Percentiles rank a stretch among this genome's conserved stretches.
phyloP scores from a whole-genome alignment of 148 eudicot genomes.

The Rhododendron williamsianum region DNA sequence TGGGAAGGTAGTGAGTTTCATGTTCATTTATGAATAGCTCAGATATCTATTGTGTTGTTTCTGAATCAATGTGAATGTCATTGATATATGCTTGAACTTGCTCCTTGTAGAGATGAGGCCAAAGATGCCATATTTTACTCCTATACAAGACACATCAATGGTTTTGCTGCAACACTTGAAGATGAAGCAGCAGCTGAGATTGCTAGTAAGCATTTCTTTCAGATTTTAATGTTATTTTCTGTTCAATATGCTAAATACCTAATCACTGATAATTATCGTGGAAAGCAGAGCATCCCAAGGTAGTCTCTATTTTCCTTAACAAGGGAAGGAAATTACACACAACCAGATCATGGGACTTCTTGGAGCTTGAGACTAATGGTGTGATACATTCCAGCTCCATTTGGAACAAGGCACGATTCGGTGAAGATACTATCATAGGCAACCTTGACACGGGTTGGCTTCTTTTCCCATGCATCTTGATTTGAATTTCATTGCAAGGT shows the following conservation, averaged over 20 bases:
- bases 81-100: conserved; percentile 4
- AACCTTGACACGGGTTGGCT: conserved; percentile 81
- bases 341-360: conserved; percentile 80
- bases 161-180: conserved; percentile 79
- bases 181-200: conserved; percentile 53
- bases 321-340: conserved; percentile 71
- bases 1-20: conserved; percentile 44
- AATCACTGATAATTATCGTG: background rate
- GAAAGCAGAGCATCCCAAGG: conserved; percentile 65
- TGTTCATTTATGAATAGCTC: background rate
- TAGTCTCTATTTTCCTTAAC: conserved; percentile 66
- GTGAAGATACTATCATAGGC: conserved; percentile 77
- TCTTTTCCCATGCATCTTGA: background rate
- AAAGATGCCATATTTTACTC: conserved; percentile 70
- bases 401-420: conserved; percentile 74
- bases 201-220: conserved; percentile 41
- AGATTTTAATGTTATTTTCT: background rate
- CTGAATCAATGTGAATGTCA: background rate
- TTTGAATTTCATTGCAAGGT: background rate
- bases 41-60: background rate
- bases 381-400: conserved; percentile 32
- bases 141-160: conserved; percentile 82
- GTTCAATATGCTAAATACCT: background rate
- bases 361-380: conserved; percentile 62
- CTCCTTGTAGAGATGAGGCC: conserved; percentile 27